Evolutionary conservation across 2,329 filamentous ascomycete species (phyloP), one percentile per base, ranked within the genome.

Genomic region (Simplicillium sp.): DNA sequence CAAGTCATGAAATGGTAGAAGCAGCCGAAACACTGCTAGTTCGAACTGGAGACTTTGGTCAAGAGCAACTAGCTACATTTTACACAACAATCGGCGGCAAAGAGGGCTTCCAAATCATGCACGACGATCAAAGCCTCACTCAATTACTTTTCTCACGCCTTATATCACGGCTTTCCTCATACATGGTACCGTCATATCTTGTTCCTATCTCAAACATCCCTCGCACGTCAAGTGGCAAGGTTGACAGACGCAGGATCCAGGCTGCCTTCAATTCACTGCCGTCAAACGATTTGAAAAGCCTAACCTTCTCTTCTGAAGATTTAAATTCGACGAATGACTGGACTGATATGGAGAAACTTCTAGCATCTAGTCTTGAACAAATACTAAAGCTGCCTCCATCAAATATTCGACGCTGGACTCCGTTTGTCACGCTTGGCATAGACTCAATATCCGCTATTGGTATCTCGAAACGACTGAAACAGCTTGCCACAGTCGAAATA

Each of bases 361-460:
- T 94, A 40, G 75, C 75, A 1, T 47, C 64, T 1, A 61, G 71
- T 1, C 59, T 94, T 7, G 64, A 74, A 0, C 50, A 66, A 5
- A 61, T 71, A 1, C 65, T 82, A 2, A 54, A 61, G 0, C 54
- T 76, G 1, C 53, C 72, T 0, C 42, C 54, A 3, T 49, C 56
- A 1, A 59, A 66, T 0, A 67, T 94, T 31, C 64, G 60, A 9
- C 73, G 75, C 28, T 80, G 80, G 62, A 82, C 79, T 0, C 87
- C 87, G 0, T 83, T 95, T 45, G 80, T 83, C 41, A 76, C 73
- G n/a, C 59, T 94, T 3, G 89, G 89, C 0, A 58, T 96, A 6
- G 87, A 95, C 55, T 94, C 88, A 0, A 77, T 95, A 18, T 84
- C 82, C 7, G 86, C 85, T 0, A 94, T 95, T 46, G 64, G 73